Evolutionary conservation across 164 flowering plant genomes (phyloP).

Genomic region (Hamamelis virginiana): DNA sequence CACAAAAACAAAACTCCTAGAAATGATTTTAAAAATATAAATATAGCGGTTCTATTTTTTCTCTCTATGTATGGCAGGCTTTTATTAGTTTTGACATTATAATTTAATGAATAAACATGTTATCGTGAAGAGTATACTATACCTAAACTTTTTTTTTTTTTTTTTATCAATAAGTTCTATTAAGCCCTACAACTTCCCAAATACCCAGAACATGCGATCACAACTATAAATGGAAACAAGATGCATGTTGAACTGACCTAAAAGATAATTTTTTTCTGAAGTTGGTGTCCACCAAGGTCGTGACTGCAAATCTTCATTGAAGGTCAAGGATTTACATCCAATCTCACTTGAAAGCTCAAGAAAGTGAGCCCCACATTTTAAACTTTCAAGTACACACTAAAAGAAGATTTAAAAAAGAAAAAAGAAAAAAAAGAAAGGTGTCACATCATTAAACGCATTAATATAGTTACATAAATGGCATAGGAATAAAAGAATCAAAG

Average conservation of each 20-base stretch:
- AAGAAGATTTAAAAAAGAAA: no score
- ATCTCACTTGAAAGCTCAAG: slow-evolving; percentile 65
- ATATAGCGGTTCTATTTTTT: not conserved
- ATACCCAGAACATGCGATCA: not conserved
- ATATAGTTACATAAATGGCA: not conserved
- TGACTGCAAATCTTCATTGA: slow-evolving; percentile 78
- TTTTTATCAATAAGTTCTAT: no score
- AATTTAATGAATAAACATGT: not conserved
- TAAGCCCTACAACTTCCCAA: no score
- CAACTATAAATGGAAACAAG: not conserved
- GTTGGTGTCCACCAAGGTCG: slow-evolving; percentile 99
- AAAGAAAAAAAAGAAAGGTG: no score
- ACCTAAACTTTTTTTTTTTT: not conserved
- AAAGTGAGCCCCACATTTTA: slow-evolving; percentile 52
- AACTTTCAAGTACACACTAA: slow-evolving; percentile 58
- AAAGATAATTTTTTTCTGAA: slow-evolving; percentile 67
- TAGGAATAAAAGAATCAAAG: not conserved
- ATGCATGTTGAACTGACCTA: slow-evolving; percentile 51
- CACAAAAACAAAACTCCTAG: not conserved
- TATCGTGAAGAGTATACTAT: not conserved
- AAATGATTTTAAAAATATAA: not conserved
- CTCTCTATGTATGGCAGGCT: no score
- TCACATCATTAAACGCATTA: not conserved
- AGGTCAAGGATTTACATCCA: slow-evolving; percentile 61
- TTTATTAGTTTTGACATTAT: not conserved